A percentile compares a stretch with the other conserved stretches of the same genome.
Evolutionary conservation across 331 rosid species (phyloP).

Genomic region (Acacia concinna): DNA sequence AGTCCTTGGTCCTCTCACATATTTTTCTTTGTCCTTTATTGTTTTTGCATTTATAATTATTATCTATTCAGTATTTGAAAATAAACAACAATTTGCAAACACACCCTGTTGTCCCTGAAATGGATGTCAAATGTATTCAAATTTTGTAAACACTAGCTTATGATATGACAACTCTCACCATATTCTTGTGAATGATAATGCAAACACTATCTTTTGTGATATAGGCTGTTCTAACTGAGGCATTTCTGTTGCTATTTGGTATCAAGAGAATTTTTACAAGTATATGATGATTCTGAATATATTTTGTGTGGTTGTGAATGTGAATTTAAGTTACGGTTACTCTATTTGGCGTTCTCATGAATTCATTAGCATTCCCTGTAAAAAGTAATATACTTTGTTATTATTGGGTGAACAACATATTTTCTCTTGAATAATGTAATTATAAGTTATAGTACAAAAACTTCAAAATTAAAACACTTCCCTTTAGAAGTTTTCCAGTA

Average conservation of each 20-base stretch:
- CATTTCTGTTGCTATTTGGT: not conserved
- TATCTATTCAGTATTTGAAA: not conserved
- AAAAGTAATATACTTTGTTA: not conserved
- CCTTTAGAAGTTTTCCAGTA: too few species aligned
- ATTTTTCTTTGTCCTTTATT: not conserved
- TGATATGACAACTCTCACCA: not conserved
- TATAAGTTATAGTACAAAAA: not conserved
- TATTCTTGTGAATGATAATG: conserved; percentile 1
- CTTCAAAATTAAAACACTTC: not conserved
- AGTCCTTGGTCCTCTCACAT: not conserved
- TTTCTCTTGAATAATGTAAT: not conserved
- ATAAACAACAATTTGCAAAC: not conserved
- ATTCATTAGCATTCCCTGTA: not conserved
- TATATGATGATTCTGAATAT: not conserved
- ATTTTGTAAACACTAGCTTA: not conserved
- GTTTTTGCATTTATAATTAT: conserved; percentile 5
- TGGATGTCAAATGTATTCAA: not conserved
- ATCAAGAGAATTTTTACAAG: not conserved
- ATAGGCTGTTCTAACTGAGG: not conserved
- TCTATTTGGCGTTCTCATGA: not conserved
- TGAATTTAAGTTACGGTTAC: not conserved
- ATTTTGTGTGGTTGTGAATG: not conserved
- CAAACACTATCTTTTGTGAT: not conserved
- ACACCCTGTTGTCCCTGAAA: not conserved
- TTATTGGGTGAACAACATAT: not conserved